Evolutionary conservation across 139 green algal species (phyloP), one percentile per base, ranked within the genome.

Genomic region (Chloropicon primus): DNA sequence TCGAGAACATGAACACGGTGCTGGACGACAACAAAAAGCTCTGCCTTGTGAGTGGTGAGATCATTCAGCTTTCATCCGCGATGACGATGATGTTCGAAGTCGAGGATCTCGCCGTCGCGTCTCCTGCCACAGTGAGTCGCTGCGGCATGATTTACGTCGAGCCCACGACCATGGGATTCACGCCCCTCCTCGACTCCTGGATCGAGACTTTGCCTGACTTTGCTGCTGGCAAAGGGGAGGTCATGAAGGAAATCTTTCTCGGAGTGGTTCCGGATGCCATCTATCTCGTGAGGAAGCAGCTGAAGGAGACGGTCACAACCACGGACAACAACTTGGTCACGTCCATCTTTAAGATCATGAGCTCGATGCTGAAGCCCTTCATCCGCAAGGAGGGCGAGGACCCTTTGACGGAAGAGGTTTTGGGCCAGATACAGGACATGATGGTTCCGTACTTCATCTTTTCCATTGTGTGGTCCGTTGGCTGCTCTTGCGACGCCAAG

Each of bases 41-140:
- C 53, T 94, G 90, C 86, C 86, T 94, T 26, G 90, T 94, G 74
- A 86, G 74, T 23, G 90, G 90, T 22, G 90, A 93, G 83, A 93
- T 93, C 84, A 94, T 94, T 76, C 85, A 90, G 86, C 83, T 94
- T 75, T 86, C 84, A n/a, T 2, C 79, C 2, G 28, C 75, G 10
- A 94, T 94, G 90, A 93, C 90, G 24, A 94, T 94, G 90, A 94
- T 94, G 89, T 94, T 94, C 78, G 90, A 94, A 82, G 89, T 93
- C 28, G 88, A 86, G 80, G 82, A 86, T 74, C 76, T 86, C 23
- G 82, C 77, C n/a, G 88, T 93, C 22, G 89, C 90, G 2, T 92
- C 86, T 1, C 90, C 90, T 23, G 90, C 90, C 24, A 94, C 90
- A 25, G 90, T 94, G 23, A 80, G 74, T 78, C 87, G 89, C 53